A percentile compares a stretch with the other conserved stretches of the same genome.
Evolutionary conservation across 2,329 filamentous ascomycete species (phyloP).

Genomic region (Fusarium sp.): DNA sequence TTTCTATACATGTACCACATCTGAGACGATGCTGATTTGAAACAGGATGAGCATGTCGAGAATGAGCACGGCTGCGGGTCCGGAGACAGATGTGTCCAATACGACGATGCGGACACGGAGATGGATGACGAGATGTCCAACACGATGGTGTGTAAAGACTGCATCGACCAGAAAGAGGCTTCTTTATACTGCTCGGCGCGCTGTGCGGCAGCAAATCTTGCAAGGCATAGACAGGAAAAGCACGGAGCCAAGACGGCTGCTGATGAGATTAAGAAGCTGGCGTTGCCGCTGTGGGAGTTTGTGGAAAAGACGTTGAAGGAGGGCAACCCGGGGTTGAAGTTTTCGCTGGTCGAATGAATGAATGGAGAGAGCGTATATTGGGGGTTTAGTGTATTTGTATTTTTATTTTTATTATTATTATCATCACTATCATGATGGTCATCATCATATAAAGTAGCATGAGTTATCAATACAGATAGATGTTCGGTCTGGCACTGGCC

Average conservation of each 20-base stretch:
- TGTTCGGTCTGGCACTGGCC: slow-evolving; percentile 1
- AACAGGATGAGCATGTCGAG: slow-evolving; percentile 52
- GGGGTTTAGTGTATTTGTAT: not conserved
- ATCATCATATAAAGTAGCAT: not conserved
- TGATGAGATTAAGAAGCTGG: slow-evolving; percentile 37
- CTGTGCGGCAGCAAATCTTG: slow-evolving; percentile 55
- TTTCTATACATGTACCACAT: slow-evolving; percentile 4
- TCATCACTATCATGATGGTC: not conserved
- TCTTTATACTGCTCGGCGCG: slow-evolving; percentile 53
- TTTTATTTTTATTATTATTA: too few species aligned
- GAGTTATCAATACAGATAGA: not conserved
- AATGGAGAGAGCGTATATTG: not conserved
- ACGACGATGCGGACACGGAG: slow-evolving; percentile 51
- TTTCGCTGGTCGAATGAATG: slow-evolving; percentile 37
- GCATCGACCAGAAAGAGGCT: slow-evolving; percentile 50
- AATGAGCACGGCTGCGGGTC: slow-evolving; percentile 54
- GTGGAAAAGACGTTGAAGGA: slow-evolving; percentile 44
- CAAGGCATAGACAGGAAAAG: slow-evolving; percentile 49
- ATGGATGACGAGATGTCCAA: slow-evolving; percentile 49
- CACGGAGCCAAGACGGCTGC: slow-evolving; percentile 44
- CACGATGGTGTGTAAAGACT: slow-evolving; percentile 54
- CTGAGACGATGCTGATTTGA: slow-evolving; percentile 36
- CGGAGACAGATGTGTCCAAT: slow-evolving; percentile 52
- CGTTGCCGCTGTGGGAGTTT: slow-evolving; percentile 38
- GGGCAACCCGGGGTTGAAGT: slow-evolving; percentile 48